Percentiles rank a stretch among this genome's conserved stretches.
Conservation (phyloP, 306 rosid species). For the Cicer judaicum region DNA sequence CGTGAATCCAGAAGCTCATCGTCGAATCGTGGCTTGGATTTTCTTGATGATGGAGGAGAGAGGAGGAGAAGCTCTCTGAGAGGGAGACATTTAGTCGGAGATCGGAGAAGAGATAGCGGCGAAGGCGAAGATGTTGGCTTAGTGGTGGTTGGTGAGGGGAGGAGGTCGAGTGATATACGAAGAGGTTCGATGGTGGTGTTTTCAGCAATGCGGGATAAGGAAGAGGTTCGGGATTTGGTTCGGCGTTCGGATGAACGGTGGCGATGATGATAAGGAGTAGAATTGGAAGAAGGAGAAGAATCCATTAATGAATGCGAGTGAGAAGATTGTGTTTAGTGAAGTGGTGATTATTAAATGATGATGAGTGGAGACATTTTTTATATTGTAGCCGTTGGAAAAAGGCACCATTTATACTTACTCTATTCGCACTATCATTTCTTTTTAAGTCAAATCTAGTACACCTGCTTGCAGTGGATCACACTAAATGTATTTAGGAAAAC, state of each 20-base stretch:
- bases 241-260: slow-evolving; percentile 39
- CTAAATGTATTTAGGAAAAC: too few species aligned
- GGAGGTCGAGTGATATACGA: slow-evolving; percentile 45
- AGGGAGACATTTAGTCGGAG: slow-evolving; percentile 52
- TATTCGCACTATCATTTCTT: background rate
- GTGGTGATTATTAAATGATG: background rate
- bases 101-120: slow-evolving; percentile 45
- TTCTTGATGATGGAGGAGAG: slow-evolving; percentile 65
- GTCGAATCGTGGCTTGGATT: slow-evolving; percentile 65
- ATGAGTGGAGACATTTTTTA: slow-evolving; percentile 3
- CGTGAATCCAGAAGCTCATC: slow-evolving; percentile 58
- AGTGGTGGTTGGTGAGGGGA: slow-evolving; percentile 43
- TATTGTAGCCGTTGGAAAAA: slow-evolving; percentile 58
- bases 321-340: background rate
- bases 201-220: slow-evolving; percentile 43
- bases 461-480: background rate
- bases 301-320: slow-evolving; percentile 53
- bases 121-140: slow-evolving; percentile 54
- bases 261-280: slow-evolving; percentile 55
- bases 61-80: slow-evolving; percentile 64
- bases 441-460: slow-evolving; percentile 38
- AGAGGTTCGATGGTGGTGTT: slow-evolving; percentile 45
- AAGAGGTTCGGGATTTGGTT: background rate
- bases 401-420: background rate
- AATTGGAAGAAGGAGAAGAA: slow-evolving; percentile 41